Conservation (phyloP, 768 basidiomycete species). For the Gymnopilus dilepis region DNA sequence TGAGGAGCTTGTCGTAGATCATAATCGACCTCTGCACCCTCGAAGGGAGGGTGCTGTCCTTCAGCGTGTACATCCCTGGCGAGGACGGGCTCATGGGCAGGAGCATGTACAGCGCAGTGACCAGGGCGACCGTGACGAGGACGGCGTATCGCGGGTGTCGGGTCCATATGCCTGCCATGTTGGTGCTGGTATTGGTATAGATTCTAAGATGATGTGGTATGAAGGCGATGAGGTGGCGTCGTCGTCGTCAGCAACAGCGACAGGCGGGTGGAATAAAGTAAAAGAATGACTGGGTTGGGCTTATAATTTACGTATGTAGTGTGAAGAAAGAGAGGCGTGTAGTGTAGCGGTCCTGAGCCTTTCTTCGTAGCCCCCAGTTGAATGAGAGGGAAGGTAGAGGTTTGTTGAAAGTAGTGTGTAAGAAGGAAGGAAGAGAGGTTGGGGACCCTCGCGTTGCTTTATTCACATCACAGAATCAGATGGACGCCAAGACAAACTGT, state of each 20-base stretch:
- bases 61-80: constrained; percentile 25
- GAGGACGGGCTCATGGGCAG: constrained; percentile 33
- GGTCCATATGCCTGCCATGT: constrained; percentile 37
- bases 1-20: constrained; percentile 50
- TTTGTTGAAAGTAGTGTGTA: background rate
- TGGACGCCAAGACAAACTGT: background rate
- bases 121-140: constrained; percentile 45
- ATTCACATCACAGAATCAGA: background rate
- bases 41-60: constrained; percentile 40
- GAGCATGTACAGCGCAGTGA: constrained; percentile 54
- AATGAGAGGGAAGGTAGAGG: constrained; percentile 25
- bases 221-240: background rate
- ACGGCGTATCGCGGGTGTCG: constrained; percentile 61
- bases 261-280: background rate
- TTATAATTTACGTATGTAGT: background rate
- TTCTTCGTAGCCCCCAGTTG: constrained; percentile 24
- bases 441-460: background rate
- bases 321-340: background rate
- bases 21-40: constrained; percentile 48
- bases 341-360: background rate
- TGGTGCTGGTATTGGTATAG: background rate
- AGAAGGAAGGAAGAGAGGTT: background rate
- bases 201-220: too few species aligned
- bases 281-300: background rate
- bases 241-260: background rate